phyloP scores from a whole-genome alignment of 83 land plant species.

The Larix sibirica region DNA sequence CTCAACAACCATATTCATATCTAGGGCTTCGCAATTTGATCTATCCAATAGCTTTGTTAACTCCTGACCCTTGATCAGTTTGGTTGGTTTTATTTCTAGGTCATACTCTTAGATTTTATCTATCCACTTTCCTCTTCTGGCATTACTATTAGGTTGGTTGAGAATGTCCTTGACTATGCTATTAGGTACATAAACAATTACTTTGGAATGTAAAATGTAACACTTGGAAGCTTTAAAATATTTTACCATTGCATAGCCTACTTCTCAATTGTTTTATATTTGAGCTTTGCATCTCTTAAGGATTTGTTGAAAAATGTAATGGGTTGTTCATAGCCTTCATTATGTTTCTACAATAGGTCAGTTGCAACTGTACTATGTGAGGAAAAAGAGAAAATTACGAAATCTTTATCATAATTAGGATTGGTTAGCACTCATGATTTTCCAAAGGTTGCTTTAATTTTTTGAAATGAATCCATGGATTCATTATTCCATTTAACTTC shows the following conservation, averaged over 20 bases:
- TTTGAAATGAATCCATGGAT: too few species aligned
- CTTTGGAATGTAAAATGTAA: neutral
- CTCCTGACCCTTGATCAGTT: neutral
- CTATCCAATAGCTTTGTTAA: neutral
- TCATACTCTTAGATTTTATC: neutral
- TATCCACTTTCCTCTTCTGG: neutral
- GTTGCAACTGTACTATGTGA: neutral
- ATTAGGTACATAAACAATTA: neutral
- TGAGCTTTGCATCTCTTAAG: neutral
- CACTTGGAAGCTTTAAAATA: neutral
- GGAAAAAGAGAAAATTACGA: neutral
- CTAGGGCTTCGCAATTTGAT: too few species aligned
- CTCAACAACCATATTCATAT: too few species aligned
- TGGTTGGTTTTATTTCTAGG: neutral
- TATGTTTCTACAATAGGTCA: neutral
- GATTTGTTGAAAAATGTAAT: neutral
- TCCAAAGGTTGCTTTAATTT: too few species aligned
- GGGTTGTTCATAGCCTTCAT: neutral
- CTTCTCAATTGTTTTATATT: neutral
- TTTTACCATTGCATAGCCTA: neutral
- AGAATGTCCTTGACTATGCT: neutral
- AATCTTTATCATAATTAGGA: too few species aligned
- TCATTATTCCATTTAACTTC: too few species aligned
- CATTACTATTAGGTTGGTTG: neutral
- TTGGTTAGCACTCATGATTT: too few species aligned